Percentiles rank a stretch among this genome's conserved stretches.
Evolutionary conservation across 345 rosid species (phyloP).

Genomic region (Hibiscus tridactylites): DNA sequence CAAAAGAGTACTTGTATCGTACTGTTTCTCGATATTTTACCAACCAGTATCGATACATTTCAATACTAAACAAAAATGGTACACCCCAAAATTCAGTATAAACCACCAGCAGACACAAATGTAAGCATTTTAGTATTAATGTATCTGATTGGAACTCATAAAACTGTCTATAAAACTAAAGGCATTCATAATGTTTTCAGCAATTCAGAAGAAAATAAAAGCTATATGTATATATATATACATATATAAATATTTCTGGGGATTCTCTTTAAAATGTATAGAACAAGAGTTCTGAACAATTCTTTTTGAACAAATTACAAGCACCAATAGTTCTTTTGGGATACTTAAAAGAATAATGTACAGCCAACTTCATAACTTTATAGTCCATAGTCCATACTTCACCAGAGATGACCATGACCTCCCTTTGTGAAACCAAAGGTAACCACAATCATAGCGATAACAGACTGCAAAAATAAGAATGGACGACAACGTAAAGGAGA

Average conservation of each 20-base stretch:
- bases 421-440: constrained; percentile 48
- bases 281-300: background rate
- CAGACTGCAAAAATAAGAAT: constrained; percentile 33
- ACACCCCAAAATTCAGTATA: too few species aligned
- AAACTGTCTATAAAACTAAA: background rate
- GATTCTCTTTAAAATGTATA: background rate
- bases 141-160: too few species aligned
- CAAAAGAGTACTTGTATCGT: too few species aligned
- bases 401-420: constrained; percentile 27
- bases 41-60: too few species aligned
- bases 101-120: too few species aligned
- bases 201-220: background rate
- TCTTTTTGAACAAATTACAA: background rate
- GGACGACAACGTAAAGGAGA: background rate
- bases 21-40: too few species aligned
- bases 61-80: too few species aligned
- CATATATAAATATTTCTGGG: background rate
- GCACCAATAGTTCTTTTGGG: constrained; percentile 4
- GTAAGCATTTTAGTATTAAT: too few species aligned
- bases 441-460: constrained; percentile 47
- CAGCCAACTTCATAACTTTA: background rate
- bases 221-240: background rate
- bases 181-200: background rate
- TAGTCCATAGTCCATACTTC: constrained; percentile 4
- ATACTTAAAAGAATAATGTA: background rate